Evolutionary conservation across 2,329 filamentous ascomycete genomes (phyloP).

Genomic region (Calonectria fujianensis): DNA sequence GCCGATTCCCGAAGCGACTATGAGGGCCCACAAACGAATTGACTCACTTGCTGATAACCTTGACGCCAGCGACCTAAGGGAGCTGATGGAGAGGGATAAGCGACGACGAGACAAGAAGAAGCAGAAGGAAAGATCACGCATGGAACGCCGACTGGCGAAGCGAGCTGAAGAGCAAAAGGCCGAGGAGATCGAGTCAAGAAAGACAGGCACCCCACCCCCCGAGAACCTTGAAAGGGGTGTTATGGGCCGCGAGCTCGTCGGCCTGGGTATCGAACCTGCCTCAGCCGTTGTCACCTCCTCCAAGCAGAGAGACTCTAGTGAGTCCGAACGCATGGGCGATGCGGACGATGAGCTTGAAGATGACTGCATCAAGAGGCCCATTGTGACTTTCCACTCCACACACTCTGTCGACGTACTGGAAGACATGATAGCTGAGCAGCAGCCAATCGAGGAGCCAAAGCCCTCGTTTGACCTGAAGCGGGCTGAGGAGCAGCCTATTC

Average conservation of each 20-base stretch:
- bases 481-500: conserved; percentile 43
- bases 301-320: conserved; percentile 63
- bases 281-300: conserved; percentile 75
- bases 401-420: conserved; percentile 56
- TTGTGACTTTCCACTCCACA: conserved; percentile 57
- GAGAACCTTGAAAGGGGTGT: conserved; percentile 77
- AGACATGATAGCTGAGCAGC: conserved; percentile 12
- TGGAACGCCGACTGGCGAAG: conserved; percentile 78
- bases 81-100: conserved; percentile 92
- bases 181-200: conserved; percentile 73
- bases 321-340: conserved; percentile 52
- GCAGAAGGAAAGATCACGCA: conserved; percentile 79
- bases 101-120: conserved; percentile 86
- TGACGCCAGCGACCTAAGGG: conserved; percentile 87
- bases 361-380: conserved; percentile 48
- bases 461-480: conserved; percentile 10
- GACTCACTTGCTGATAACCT: conserved; percentile 88
- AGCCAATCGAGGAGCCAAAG: conserved; percentile 33
- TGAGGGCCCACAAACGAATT: conserved; percentile 78
- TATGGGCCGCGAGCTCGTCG: conserved; percentile 74
- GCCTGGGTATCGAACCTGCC: conserved; percentile 73
- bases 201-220: conserved; percentile 70
- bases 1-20: conserved; percentile 76
- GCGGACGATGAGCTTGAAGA: conserved; percentile 45
- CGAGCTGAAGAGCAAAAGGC: conserved; percentile 80